phyloP scores from a whole-genome alignment of 2,329 filamentous ascomycete genomes.

The Ophiobolus disseminans region DNA sequence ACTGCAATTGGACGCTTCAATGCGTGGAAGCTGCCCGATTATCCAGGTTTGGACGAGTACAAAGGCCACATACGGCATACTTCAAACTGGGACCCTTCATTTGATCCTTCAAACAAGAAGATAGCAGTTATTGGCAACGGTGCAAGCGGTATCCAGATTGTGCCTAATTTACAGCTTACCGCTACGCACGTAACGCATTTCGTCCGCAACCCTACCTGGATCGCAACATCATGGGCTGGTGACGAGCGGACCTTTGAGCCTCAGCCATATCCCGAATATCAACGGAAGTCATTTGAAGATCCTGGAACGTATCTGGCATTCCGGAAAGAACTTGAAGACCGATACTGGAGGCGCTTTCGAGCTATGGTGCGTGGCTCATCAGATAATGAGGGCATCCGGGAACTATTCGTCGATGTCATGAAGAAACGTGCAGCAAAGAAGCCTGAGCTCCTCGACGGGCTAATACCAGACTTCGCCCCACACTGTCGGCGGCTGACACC shows the following conservation, averaged over 20 bases:
- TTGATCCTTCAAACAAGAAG: slow-evolving; percentile 63
- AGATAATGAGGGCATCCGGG: slow-evolving; percentile 41
- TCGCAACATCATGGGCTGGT: slow-evolving; percentile 62
- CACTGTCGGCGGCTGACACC: slow-evolving; percentile 45
- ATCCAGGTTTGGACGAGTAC: slow-evolving; percentile 38
- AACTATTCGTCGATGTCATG: slow-evolving; percentile 43
- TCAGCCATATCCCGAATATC: slow-evolving; percentile 58
- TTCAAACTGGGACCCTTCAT: slow-evolving; percentile 45
- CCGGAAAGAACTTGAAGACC: slow-evolving; percentile 54
- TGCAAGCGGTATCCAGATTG: slow-evolving; percentile 68
- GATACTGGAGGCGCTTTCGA: slow-evolving; percentile 65
- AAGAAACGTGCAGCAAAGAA: slow-evolving; percentile 51
- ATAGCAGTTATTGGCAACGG: slow-evolving; percentile 71
- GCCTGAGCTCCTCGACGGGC: slow-evolving; percentile 50
- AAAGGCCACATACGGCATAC: slow-evolving; percentile 40
- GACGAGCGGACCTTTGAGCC: slow-evolving; percentile 51
- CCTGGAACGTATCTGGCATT: slow-evolving; percentile 64
- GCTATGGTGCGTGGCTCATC: slow-evolving; percentile 48
- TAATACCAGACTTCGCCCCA: slow-evolving; percentile 50
- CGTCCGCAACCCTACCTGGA: slow-evolving; percentile 67
- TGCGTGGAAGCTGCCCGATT: slow-evolving; percentile 41
- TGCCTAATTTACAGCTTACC: slow-evolving; percentile 66
- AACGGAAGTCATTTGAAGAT: slow-evolving; percentile 65
- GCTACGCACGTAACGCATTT: slow-evolving; percentile 56
- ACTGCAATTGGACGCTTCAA: slow-evolving; percentile 43